A percentile compares a stretch with the other conserved stretches of the same genome.
Conservation (phyloP, 805 yeast species). For the Yarrowia divulgata region DNA sequence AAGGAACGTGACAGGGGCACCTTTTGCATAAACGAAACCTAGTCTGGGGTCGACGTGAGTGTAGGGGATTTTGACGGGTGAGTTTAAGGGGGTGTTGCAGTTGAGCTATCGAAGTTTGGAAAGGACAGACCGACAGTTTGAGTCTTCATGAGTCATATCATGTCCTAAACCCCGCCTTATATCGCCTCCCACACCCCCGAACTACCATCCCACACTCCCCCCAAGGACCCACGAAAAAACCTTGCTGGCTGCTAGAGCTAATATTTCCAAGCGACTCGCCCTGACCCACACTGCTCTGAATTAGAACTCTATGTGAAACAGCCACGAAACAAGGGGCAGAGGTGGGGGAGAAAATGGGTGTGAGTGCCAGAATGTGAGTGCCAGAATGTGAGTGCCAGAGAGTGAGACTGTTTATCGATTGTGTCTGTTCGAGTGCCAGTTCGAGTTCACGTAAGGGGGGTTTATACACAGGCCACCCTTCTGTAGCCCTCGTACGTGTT, state of each 20-base stretch:
- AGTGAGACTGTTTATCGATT: too few species aligned
- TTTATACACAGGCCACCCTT: too few species aligned
- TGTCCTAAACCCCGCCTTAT: neutral
- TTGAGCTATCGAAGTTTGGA: neutral
- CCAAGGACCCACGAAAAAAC: neutral
- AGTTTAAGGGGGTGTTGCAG: neutral
- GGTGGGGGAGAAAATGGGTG: too few species aligned
- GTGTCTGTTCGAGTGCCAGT: too few species aligned
- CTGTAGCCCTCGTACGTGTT: too few species aligned
- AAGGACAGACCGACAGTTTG: neutral
- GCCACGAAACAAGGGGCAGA: constrained; percentile 29
- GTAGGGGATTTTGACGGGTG: neutral
- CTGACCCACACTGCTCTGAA: constrained; percentile 18
- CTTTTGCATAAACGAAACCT: constrained; percentile 29
- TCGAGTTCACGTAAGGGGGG: too few species aligned
- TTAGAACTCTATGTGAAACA: constrained; percentile 24
- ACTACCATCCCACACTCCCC: too few species aligned
- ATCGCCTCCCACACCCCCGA: too few species aligned
- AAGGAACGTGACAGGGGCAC: constrained; percentile 37
- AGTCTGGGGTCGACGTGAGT: too few species aligned
- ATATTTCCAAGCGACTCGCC: constrained; percentile 2
- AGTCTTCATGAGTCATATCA: neutral
- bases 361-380: too few species aligned
- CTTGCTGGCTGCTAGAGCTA: constrained; percentile 31
- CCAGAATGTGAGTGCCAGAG: too few species aligned